Evolutionary conservation across 257 asterid genomes (phyloP), one percentile per base, ranked within the genome.

Genomic region (Plantago ovata): DNA sequence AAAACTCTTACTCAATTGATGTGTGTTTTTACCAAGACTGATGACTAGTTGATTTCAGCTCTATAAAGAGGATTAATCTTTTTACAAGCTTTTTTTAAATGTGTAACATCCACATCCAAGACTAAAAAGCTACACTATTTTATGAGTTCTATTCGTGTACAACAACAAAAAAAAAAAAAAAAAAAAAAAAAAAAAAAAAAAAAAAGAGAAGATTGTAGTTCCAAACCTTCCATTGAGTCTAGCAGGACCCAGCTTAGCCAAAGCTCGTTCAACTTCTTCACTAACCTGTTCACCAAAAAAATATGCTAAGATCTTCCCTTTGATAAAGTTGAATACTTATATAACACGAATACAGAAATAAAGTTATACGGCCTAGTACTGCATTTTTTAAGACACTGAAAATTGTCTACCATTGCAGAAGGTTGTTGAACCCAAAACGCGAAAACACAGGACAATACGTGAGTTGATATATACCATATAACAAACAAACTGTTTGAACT

Each of bases 241-340:
- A 9, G 95, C 85, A 63, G 98, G 98, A 60, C 94, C 96, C 68
- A 88, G 69, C 83, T 80, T 92, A 45, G 98, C 94, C 81, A 92
- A 73, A 64, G 96, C 98, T 52, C 98, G 95, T 64, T 92, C 96
- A 50, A 92, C 90, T 78, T 88, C 98, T 80, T 92, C 98, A 78
- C 98, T 92, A 47, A 92, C 98, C 98, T 92, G 85, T 72, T 53
- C 62, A 78, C 48, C 42, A 65, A 10, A 57, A n/a, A 59, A 63
- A 3, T 6, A 21, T 12, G 55, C 11, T 11, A 11, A 12, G 14
- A 50, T 20, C 4, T 50, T 20, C n/a, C 38, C 38, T 3, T 20
- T 50, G n/a, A 50, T 20, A 19, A 20, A 20, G n/a, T 10, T 22
- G 38, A 49, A 49, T 5, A 50, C 56, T 13, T 49, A 19, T 9